Base-by-base conservation (phyloP, 805 yeast species). In the Starmerella floricola region DNA sequence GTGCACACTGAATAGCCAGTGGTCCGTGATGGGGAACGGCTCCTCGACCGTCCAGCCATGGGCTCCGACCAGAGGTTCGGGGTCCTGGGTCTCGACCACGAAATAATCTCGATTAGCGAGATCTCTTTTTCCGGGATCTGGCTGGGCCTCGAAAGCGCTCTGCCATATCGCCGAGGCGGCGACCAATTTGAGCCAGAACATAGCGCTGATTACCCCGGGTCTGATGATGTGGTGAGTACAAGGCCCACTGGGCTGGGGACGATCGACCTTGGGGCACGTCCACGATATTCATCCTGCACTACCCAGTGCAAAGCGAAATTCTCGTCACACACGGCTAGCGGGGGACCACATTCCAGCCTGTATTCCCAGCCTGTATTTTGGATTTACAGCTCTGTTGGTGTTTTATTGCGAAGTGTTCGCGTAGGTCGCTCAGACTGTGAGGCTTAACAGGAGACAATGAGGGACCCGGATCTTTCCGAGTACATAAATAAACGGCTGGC, bases 401-500 rank as follows among this genome's bases (percentile, higher is more conserved):
- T n/a, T n/a, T n/a, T n/a, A n/a, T n/a, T n/a, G n/a, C n/a, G n/a
- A n/a, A n/a, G n/a, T n/a, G n/a, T n/a, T n/a, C n/a, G n/a, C n/a
- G n/a, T n/a, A n/a, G n/a, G n/a, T n/a, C n/a, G n/a, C n/a, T n/a
- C n/a, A n/a, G n/a, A n/a, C n/a, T n/a, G n/a, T n/a, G n/a, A n/a
- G n/a, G n/a, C n/a, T n/a, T n/a, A n/a, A n/a, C n/a, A n/a, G n/a
- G n/a, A n/a, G n/a, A n/a, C 34, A 26, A 48, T 45, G 45, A 34
- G 36, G 16, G 47, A 53, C 39, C 65, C 65, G 3, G 65, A 62
- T 46, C 50, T 62, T 38, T 51, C 44, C n/a, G 52, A 79, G 78
- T 85, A 83, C 58, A 69, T 84, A 73, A 87, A 82, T 56, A 83
- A 82, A 62, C 73, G 74, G 54, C 68, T 88, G 21, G 67, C 76